Base-by-base conservation (phyloP, 108 stramenopile species). In the Seminavis robusta region DNA sequence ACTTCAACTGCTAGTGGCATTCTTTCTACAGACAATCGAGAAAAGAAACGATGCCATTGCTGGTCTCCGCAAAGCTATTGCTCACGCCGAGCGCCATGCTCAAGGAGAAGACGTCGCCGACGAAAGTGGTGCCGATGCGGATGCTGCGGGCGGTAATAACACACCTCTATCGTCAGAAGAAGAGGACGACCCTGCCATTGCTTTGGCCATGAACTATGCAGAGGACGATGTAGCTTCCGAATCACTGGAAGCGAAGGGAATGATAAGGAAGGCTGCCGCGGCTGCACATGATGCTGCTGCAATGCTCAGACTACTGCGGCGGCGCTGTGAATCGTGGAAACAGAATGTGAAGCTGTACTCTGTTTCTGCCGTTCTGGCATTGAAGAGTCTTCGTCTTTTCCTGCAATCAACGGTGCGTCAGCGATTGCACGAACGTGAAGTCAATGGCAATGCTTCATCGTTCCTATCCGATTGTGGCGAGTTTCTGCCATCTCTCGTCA, bases 211-310 rank as follows among this genome's bases (percentile, higher is more conserved):
- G 61, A 63, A 73, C 44, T 79, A 79, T 45, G 31, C 70, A 1
- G 71, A 73, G 13, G 65, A 73, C 21, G 81, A 83, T 39, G 72
- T 68, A 53, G 44, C 33, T 30, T 59, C 56, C 30, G 79, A 86
- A 36, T 64, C 66, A 31, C 61, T 91, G 33, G 90, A 86, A 59
- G 73, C 61, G 16, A 92, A 92, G 47, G 90, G 90, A 17, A 73
- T 92, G 67, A 72, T 64, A 26, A 41, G 90, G 49, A 92, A 88
- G 51, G 86, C 90, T 24, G 90, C 90, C n/a, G 90, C 90, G 17
- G 84, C 86, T 47, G 90, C 81, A 7, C 76, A 87, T 38, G 75
- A 88, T 67, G 80, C 74, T 42, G 67, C 79, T 24, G 42, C 83
- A 0, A 69, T 84, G 16, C 53, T 61, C 6, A 58, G 70, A 48